phyloP scores from a whole-genome alignment of 345 rosid genomes.

The Lagerstroemia speciosa region DNA sequence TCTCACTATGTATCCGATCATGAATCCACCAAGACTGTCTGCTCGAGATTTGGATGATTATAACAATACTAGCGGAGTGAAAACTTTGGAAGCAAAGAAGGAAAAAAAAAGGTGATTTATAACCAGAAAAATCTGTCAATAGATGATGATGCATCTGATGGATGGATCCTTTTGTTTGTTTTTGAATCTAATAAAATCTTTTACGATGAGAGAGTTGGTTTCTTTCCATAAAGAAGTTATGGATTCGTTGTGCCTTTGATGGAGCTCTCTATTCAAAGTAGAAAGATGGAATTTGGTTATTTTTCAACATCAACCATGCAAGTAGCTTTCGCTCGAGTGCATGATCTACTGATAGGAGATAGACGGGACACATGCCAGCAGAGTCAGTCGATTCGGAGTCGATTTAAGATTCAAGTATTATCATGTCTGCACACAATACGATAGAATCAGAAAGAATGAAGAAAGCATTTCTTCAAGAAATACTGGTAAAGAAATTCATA shows the following conservation, averaged over 20 bases:
- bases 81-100: background rate
- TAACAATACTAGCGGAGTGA: background rate
- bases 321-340: no score
- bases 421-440: no score
- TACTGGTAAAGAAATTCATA: no score
- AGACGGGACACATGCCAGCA: no score
- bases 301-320: background rate
- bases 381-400: no score
- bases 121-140: background rate
- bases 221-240: background rate
- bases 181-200: conserved; percentile 1
- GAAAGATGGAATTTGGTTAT: background rate
- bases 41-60: background rate
- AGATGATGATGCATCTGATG: conserved; percentile 6
- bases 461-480: no score
- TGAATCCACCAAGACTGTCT: background rate
- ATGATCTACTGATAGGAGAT: no score
- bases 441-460: no score
- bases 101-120: background rate
- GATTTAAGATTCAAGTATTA: no score
- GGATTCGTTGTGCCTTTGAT: background rate
- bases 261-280: background rate
- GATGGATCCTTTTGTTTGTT: background rate
- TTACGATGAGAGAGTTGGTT: background rate
- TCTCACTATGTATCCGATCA: background rate